Conservation (phyloP, 441 rosid genomes). For the Erodium moschatum region DNA sequence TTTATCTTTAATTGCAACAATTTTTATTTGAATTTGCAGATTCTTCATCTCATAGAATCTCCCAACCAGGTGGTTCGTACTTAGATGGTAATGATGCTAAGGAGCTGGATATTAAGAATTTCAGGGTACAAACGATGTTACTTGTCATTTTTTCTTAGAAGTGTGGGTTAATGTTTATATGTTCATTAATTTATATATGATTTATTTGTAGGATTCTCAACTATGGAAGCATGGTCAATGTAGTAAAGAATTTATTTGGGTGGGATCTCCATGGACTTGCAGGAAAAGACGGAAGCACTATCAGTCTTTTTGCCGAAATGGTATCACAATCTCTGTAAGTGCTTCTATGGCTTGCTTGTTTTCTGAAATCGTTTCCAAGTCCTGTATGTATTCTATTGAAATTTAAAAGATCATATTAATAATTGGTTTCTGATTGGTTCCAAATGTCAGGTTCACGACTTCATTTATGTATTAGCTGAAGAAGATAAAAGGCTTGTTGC, state of each 20-base stretch:
- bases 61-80: slow-evolving; percentile 18
- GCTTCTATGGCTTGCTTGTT: neutral
- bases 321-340: slow-evolving; percentile 64
- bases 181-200: neutral
- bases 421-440: neutral
- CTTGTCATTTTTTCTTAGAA: neutral
- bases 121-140: slow-evolving; percentile 30
- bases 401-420: neutral
- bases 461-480: slow-evolving; percentile 70
- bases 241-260: slow-evolving; percentile 39
- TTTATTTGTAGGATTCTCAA: slow-evolving; percentile 26
- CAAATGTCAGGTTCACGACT: slow-evolving; percentile 46
- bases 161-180: neutral
- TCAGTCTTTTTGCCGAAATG: slow-evolving; percentile 45
- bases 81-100: slow-evolving; percentile 22
- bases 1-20: neutral
- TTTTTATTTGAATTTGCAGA: slow-evolving; percentile 10
- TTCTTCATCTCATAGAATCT: slow-evolving; percentile 22
- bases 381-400: neutral
- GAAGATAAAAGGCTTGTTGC: slow-evolving; percentile 60
- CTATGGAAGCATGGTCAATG: slow-evolving; percentile 21
- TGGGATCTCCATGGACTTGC: slow-evolving; percentile 59
- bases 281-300: slow-evolving; percentile 54
- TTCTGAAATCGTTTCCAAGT: neutral
- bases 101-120: slow-evolving; percentile 19